Percentiles rank a stretch among this genome's conserved stretches.
Conservation (phyloP, 164 flowering plant species). For the Chimonanthus praecox region DNA sequence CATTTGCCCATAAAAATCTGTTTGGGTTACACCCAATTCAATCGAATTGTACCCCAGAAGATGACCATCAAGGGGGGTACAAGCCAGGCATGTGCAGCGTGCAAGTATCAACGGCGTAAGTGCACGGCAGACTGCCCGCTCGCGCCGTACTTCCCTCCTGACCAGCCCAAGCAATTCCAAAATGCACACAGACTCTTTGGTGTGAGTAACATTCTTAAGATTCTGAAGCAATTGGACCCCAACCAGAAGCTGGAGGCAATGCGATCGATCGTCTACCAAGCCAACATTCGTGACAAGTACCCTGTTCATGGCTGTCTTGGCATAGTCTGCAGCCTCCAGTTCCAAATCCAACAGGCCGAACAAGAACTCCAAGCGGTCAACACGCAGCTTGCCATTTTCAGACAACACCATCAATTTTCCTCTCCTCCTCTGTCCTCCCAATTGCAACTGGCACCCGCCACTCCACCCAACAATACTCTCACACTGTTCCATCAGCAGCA, state of each 20-base stretch:
- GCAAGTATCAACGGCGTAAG: conserved; percentile 55
- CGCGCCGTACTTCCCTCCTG: conserved; percentile 61
- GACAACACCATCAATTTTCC: conserved; percentile 25
- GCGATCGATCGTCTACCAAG: conserved; percentile 32
- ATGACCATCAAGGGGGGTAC: conserved; percentile 37
- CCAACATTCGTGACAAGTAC: conserved; percentile 30
- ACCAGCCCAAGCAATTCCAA: conserved; percentile 32
- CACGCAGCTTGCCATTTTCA: conserved; percentile 36
- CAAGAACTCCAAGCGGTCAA: conserved; percentile 46
- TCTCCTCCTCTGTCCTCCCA: conserved; percentile 12
- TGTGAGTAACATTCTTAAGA: conserved; percentile 44
- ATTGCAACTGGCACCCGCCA: conserved; percentile 13
- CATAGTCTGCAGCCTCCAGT: conserved; percentile 18
- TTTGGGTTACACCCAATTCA: not conserved
- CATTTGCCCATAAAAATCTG: not conserved
- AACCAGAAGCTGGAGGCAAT: conserved; percentile 27
- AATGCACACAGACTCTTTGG: conserved; percentile 57
- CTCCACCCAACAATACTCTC: conserved; percentile 5
- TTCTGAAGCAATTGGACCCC: conserved; percentile 18
- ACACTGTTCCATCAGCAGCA: conserved; percentile 14
- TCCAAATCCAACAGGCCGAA: conserved; percentile 15
- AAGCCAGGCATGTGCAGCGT: conserved; percentile 65
- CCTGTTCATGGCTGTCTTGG: conserved; percentile 43
- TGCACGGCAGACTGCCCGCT: conserved; percentile 48
- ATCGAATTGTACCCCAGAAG: not conserved